These are phyloP conservation scores for Malbranchea cinnamomea DNA, from an alignment of 2,329 filamentous ascomycete species.

Conservation along the genomic window DNA sequence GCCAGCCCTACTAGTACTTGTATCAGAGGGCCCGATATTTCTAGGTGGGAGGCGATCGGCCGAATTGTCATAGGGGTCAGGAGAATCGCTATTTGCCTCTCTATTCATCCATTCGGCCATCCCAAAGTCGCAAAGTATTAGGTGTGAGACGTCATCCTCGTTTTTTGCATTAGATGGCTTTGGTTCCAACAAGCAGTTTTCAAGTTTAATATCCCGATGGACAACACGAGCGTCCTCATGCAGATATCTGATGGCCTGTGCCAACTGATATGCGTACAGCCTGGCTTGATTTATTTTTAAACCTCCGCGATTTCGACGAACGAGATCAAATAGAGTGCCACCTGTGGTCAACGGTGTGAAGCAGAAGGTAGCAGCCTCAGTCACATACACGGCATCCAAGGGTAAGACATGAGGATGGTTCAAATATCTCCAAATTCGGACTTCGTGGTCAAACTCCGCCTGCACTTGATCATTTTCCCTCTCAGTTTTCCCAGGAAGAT, in stretches of 20 bases:
- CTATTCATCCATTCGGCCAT: slow-evolving; percentile 52
- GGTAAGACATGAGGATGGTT: slow-evolving; percentile 47
- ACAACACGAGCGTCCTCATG: slow-evolving; percentile 53
- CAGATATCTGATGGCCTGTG: slow-evolving; percentile 48
- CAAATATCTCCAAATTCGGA: slow-evolving; percentile 51
- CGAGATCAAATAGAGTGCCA: slow-evolving; percentile 49
- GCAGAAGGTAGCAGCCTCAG: slow-evolving; percentile 53
- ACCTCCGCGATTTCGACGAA: slow-evolving; percentile 41
- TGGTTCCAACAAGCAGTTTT: slow-evolving; percentile 45
- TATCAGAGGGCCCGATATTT: slow-evolving; percentile 40
- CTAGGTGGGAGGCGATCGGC: slow-evolving; percentile 33
- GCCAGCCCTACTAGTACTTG: slow-evolving; percentile 43
- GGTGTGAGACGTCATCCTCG: slow-evolving; percentile 28
- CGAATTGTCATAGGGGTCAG: slow-evolving; percentile 33
- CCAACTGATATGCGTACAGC: slow-evolving; percentile 48
- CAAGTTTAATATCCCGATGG: slow-evolving; percentile 54
- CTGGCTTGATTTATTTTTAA: slow-evolving; percentile 38
- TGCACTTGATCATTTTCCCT: slow-evolving; percentile 50
- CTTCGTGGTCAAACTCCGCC: slow-evolving; percentile 54
- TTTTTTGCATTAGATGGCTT: slow-evolving; percentile 33
- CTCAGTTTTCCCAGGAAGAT: slow-evolving; percentile 39
- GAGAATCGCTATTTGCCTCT: slow-evolving; percentile 37
- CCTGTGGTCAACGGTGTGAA: slow-evolving; percentile 50
- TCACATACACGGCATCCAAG: slow-evolving; percentile 49
- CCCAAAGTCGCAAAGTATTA: slow-evolving; percentile 54